Conservation (phyloP, 2,329 filamentous ascomycete species). For the Colletotrichum plurivorum region DNA sequence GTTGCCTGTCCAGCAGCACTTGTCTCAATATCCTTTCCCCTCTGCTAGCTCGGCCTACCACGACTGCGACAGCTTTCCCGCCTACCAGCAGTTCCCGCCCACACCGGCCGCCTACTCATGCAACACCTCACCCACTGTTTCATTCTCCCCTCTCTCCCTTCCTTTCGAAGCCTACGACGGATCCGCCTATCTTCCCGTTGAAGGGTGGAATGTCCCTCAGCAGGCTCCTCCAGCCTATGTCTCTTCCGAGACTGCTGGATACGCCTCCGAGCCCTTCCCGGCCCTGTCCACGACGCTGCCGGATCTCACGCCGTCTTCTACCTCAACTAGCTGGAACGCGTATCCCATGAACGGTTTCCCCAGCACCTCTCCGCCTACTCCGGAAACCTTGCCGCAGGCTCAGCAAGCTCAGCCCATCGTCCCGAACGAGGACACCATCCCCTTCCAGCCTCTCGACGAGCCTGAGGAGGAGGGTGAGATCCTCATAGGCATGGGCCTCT, state of each 20-base stretch:
- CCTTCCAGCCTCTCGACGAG: conserved; percentile 65
- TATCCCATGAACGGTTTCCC: conserved; percentile 61
- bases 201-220: conserved; percentile 54
- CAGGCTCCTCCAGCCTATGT: conserved; percentile 49
- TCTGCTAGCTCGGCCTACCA: conserved; percentile 53
- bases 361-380: conserved; percentile 70
- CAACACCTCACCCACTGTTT: conserved; percentile 69
- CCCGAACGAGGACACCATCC: conserved; percentile 64
- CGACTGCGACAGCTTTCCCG: conserved; percentile 58
- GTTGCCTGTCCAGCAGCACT: conserved; percentile 48
- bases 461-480: conserved; percentile 76
- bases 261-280: conserved; percentile 50
- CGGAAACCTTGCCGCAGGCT: conserved; percentile 68
- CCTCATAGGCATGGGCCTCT: conserved; percentile 86
- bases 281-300: conserved; percentile 41
- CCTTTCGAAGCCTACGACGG: conserved; percentile 58
- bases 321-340: conserved; percentile 56
- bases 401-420: conserved; percentile 63
- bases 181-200: conserved; percentile 56
- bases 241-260: conserved; percentile 44
- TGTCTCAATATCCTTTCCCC: conserved; percentile 57
- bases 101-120: conserved; percentile 70
- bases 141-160: conserved; percentile 68
- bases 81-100: conserved; percentile 62
- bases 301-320: conserved; percentile 43